Evolutionary conservation across 2,329 filamentous ascomycete genomes (phyloP), one percentile per base, ranked within the genome.

Genomic region (Ophiognomonia clavigignenti-juglandacearum): DNA sequence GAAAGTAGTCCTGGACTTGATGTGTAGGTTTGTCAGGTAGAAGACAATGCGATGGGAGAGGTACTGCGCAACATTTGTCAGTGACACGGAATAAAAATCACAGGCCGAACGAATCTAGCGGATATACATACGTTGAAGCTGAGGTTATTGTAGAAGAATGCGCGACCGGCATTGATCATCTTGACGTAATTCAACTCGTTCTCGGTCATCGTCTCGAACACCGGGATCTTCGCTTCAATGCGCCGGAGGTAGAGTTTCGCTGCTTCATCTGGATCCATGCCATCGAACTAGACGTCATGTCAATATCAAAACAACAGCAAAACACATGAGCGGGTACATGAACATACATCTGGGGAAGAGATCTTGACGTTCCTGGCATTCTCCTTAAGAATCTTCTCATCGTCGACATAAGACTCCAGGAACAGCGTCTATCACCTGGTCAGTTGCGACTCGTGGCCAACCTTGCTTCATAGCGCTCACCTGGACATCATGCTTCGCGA

Each of bases 331-430:
- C 8, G 6, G 2, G 11, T 13, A 11, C 19, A 3, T 14, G 14
- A 2, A 65, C 82, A 67, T 70, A 90, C 86, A 67, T 98, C 93
- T 6, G 93, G 95, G 1, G 92, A 97, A 3, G 88, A 95, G 46
- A 98, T 98, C 68, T 98, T 98, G 61, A 98, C 93, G 54, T 89
- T 93, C 48, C 92, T 85, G 41, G 96, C 93, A 63, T 98, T 98
- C 64, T 98, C 93, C 58, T 92, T 87, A 31, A 98, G 86, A 50
- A 98, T 96, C 39, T 83, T 82, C 59, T 95, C 86, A 60, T 98
- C 91, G 47, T 95, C 88, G 55, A 96, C 96, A 62, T 83, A 91
- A 1, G 91, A 97, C 67, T 98, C 93, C 44, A 98, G 92, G 68
- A 97, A 98, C 10, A 98, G 75, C 0, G 93, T 97, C 82, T 96